These are phyloP conservation scores for Penicillium sp. DNA, from an alignment of 2,329 filamentous ascomycete genomes.

Conservation along the genomic window DNA sequence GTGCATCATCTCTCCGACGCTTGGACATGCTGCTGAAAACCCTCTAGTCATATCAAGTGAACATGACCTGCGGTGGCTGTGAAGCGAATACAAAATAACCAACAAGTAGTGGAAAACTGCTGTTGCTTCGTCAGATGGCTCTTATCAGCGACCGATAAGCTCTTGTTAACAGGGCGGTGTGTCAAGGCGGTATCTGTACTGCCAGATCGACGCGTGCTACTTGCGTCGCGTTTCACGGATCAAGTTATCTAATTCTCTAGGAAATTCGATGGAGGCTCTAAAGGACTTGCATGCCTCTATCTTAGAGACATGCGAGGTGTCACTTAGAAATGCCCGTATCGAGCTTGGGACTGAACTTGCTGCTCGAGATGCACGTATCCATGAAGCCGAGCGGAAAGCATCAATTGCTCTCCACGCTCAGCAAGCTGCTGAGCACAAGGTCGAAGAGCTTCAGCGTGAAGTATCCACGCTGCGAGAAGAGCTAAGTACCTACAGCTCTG, in stretches of 20 bases:
- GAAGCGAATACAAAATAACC: constrained; percentile 7
- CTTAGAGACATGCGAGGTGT: constrained; percentile 31
- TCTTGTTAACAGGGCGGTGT: constrained; percentile 3
- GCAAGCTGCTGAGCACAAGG: constrained; percentile 20
- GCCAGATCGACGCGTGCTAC: constrained; percentile 19
- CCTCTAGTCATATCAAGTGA: neutral
- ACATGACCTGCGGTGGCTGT: neutral
- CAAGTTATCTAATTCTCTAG: neutral
- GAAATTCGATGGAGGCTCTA: constrained; percentile 35
- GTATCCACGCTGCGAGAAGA: constrained; percentile 29
- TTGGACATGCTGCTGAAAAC: constrained; percentile 38
- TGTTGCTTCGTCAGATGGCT: constrained; percentile 17
- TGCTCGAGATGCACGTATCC: constrained; percentile 26
- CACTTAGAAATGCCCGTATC: constrained; percentile 36
- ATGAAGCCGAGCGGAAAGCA: constrained; percentile 29
- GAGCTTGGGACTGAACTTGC: constrained; percentile 30
- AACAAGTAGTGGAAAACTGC: neutral
- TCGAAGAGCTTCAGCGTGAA: constrained; percentile 29
- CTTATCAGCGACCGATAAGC: constrained; percentile 24
- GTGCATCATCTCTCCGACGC: constrained; percentile 30
- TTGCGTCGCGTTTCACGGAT: constrained; percentile 9
- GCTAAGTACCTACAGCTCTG: constrained; percentile 22
- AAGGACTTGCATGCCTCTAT: constrained; percentile 37
- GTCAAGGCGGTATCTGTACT: constrained; percentile 14
- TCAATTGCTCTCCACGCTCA: constrained; percentile 27